phyloP scores from a whole-genome alignment of 2,329 filamentous ascomycete genomes.

The Xylariaceae sp. region DNA sequence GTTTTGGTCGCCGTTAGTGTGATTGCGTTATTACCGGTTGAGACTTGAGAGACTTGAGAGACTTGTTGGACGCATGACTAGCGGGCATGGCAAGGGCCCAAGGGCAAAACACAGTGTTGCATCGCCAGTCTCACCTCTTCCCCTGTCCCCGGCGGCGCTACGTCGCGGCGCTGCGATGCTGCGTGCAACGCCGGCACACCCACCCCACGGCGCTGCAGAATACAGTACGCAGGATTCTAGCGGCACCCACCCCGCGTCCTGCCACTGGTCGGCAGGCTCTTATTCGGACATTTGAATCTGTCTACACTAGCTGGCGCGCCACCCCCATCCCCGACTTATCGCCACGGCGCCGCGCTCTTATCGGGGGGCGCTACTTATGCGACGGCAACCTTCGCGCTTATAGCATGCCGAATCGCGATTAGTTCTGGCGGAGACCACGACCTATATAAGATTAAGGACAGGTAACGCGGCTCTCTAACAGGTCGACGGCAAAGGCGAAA shows the following conservation, averaged over 20 bases:
- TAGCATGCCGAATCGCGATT: slow-evolving; percentile 17
- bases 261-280: slow-evolving; percentile 28
- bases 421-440: slow-evolving; percentile 7
- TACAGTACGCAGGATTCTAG: slow-evolving; percentile 21
- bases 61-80: slow-evolving; percentile 11
- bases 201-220: too few species aligned
- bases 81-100: background rate
- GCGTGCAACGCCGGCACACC: too few species aligned
- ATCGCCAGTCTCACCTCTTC: background rate
- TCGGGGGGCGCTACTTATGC: background rate
- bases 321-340: slow-evolving; percentile 20
- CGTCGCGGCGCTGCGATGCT: too few species aligned
- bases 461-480: background rate
- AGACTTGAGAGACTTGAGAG: background rate
- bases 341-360: background rate
- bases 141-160: background rate
- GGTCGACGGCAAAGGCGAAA: background rate
- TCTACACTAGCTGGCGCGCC: slow-evolving; percentile 19
- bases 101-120: slow-evolving; percentile 8
- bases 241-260: slow-evolving; percentile 24
- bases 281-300: slow-evolving; percentile 31
- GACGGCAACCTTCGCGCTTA: slow-evolving; percentile 22
- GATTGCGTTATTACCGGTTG: slow-evolving; percentile 24
- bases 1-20: slow-evolving; percentile 19
- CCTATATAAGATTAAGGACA: slow-evolving; percentile 1